Evolutionary conservation across 352 stramenopile genomes (phyloP), one percentile per base, ranked within the genome.

Genomic region (Pythium periplocum): DNA sequence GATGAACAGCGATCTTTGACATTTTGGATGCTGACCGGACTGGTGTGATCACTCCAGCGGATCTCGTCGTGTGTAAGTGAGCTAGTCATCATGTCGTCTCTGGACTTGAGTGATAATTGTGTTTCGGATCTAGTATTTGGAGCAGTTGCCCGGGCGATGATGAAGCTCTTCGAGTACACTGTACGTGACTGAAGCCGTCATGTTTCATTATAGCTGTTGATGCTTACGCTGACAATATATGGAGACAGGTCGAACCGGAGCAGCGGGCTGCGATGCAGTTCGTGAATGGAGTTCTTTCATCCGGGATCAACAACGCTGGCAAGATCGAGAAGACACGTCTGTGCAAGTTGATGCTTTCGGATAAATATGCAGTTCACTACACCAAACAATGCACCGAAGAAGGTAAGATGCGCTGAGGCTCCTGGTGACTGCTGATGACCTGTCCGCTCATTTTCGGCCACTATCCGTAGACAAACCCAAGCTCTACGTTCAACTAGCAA

Each of bases 401-500:
- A 68, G 62, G 62, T 75, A 46, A 10, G 43, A 5, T 53, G 17
- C 10, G 17, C 49, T 48, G 8, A 33, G 17, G 17, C 17, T 26
- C 17, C 17, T 26, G 17, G 17, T 26, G 17, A 26, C 17, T 26
- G 17, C 17, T 26, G 17, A 26, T 26, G 17, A 26, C 17, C 17
- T 26, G 17, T 26, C 0, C 17, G 17, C 17, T 26, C 17, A 26
- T 26, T 26, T 26, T 0, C 17, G 17, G 17, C 17, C 17, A 26
- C 17, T 26, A 26, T 26, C 17, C 17, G 17, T 26, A 83, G 76
- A 64, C 33, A 87, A 85, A 55, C 68, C 69, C 26, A 87, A 85
- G 42, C 48, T 87, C 6, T 87, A 84, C 47, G 51, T 87, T 10
- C 71, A 84, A 53, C 51, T 84, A 33, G 76, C 85, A 51, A 87